Base-by-base conservation (phyloP, 768 basidiomycete species). In the Boletus reticulatus region DNA sequence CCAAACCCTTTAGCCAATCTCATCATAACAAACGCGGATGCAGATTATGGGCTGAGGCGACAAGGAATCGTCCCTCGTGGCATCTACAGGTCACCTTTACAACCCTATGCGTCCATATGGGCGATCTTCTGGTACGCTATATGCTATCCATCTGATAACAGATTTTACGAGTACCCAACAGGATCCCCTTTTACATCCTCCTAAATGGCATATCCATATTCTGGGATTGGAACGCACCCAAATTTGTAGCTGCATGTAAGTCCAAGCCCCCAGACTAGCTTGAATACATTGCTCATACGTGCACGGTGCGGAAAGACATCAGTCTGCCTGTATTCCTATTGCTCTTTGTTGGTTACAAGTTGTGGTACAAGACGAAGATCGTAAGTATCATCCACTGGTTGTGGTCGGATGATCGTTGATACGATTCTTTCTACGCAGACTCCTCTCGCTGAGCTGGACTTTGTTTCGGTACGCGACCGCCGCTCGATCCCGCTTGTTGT, bases 71-170 rank as follows among this genome's bases (percentile, higher is more conserved):
- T 85, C 63, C 77, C 85, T 55, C 77, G 63, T 31, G 76, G 78
- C 22, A 82, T 93, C 1, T 94, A 90, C 71, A 69, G 78, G 61
- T 84, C 81, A 61, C 58, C 64, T 3, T 68, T 86, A 24, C 87
- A 89, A 63, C 89, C 89, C 0, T 90, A 80, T 60, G 68, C 88
- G 36, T 73, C 87, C 16, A 84, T 81, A 67, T 88, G 88, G 82
- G 89, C 84, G 22, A 72, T 87, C 46, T 79, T 81, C 69, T 87
- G 88, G 83, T 82, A 78, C 70, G 77, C 69, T 74, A 49, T 34
- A 16, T 66, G 70, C n/a, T 84, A 57, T 59, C 6, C 44, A 19
- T 48, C 14, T 4, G 34, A 62, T 62, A 19, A 55, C 55, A 12
- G 20, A 20, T 38, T 17, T 10, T 12, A 20, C 31, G 17, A 41